phyloP scores from a whole-genome alignment of 2,329 filamentous ascomycete species.

The Coniella vitis region DNA sequence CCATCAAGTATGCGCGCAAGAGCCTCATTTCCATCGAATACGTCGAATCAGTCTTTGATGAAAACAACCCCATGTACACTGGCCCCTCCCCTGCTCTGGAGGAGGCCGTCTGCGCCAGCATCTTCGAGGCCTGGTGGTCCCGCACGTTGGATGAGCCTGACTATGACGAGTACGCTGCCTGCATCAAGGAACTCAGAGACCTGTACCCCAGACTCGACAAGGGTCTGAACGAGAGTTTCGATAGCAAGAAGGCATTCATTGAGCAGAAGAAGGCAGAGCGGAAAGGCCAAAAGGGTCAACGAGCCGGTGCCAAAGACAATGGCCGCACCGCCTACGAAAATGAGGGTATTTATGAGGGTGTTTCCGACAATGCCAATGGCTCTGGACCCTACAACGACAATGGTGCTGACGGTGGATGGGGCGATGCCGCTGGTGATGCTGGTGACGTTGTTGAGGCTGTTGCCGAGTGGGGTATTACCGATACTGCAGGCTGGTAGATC shows the following conservation, averaged over 20 bases:
- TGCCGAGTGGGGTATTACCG: neutral
- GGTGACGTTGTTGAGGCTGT: neutral
- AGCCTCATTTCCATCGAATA: conserved; percentile 5
- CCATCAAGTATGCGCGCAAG: conserved; percentile 10
- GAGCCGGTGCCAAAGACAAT: neutral
- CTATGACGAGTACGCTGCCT: conserved; percentile 8
- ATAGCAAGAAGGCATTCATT: conserved; percentile 14
- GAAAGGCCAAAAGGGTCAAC: neutral
- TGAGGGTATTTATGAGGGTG: neutral
- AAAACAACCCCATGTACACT: conserved; percentile 1
- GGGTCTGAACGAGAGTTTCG: conserved; percentile 12
- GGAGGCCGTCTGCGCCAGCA: conserved; percentile 13
- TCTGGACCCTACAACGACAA: neutral
- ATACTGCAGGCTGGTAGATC: neutral
- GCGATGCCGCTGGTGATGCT: neutral
- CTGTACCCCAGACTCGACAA: conserved; percentile 11
- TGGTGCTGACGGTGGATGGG: conserved; percentile 4
- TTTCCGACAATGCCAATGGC: neutral
- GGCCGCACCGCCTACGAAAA: neutral
- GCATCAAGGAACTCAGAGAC: conserved; percentile 12
- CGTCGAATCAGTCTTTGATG: conserved; percentile 9
- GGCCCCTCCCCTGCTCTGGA: conserved; percentile 2
- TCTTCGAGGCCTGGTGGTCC: conserved; percentile 15
- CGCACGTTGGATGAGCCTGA: conserved; percentile 9
- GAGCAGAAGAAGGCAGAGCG: conserved; percentile 11